Base-by-base conservation (phyloP, 305 asterid species). In the Fraxinus velutina region DNA sequence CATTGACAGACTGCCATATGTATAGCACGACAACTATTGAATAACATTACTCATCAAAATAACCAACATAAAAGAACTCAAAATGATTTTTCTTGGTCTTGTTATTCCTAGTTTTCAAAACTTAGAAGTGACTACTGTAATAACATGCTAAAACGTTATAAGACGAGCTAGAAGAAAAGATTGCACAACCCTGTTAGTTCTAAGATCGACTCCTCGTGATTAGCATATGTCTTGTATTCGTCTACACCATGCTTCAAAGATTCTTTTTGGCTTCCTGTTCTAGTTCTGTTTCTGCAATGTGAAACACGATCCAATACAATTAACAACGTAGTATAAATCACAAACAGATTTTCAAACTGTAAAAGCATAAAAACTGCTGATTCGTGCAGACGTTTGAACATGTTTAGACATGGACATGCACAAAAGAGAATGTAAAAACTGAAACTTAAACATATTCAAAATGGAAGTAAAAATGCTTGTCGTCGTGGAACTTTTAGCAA, bases 211-310 rank as follows among this genome's bases (percentile, higher is more conserved):
- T 24, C 17, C 33, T 24, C 73, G n/a, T 64, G 73, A 64, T 64
- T 39, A 21, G 32, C n/a, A 44, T 73, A 62, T 85, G 62, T 10
- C 22, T 50, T 30, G 68, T 50, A 80, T 70, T 84, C 30, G 83
- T 44, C 37, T 76, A 73, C 68, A 36, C 62, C 34, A 72, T 39
- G 79, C 79, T 78, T 73, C 83, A 34, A 60, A 10, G 76, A 29
- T 73, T 75, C 86, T 84, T 52, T 55, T 57, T 52, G 22, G 62
- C 47, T 68, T 81, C 84, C 42, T 74, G 76, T 78, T 84, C 87
- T 47, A 78, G 29, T 77, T 84, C 88, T 37, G 50, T 82, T 84
- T 84, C 92, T 89, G 89, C 88, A 86, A 71, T 32, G 73, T 9
- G 78, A 47, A 0, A 60, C 32, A 36, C 13, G 10, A 79, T 78